Base-by-base conservation (phyloP, 306 rosid species). In the Echinosophora koreensis region DNA sequence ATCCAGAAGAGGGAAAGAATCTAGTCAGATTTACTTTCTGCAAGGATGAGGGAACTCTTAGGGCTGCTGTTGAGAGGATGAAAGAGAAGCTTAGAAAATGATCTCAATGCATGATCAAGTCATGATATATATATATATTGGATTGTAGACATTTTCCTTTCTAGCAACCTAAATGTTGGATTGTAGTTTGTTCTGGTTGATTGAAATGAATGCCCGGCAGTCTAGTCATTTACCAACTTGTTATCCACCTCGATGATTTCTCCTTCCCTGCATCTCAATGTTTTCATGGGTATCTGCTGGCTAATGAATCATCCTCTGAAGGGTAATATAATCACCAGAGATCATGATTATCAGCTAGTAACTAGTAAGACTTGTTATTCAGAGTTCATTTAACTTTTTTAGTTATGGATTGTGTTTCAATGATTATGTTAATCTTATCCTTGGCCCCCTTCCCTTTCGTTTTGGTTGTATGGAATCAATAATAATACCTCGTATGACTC, bases 1-100 rank as follows among this genome's bases (percentile, higher is more conserved):
- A 95, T 82, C 99, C 98, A 37, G 99, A 91, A 85, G 97, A 95
- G 1, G 99, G 99, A 27, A 95, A 92, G 87, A 87, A 95, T 73
- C 85, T 95, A 1, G 93, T 95, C 28, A 84, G 99, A 66, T 95
- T 95, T 54, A 87, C 99, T 3, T 95, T 95, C 86, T 87, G 94
- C 87, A 95, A 95, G 87, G 99, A 95, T 17, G 98, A 92, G 82
- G 89, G 62, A 63, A 95, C 99, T 50, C 88, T 95, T 9, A 84
- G 81, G 81, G 90, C 97, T 1, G 97, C 98, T 0, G 96, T 95
- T 11, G 90, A 89, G 77, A 89, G 96, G 91, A 91, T 92, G 99
- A 92, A 92, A 86, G 86, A 83, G 81, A 92, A 82, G 87, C 93
- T 92, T 79, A 76, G 84, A 87, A 81, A 86, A 76, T 87, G 74